Evolutionary conservation across 2,329 filamentous ascomycete genomes (phyloP).

Genomic region (Neofusicoccum laricinum): DNA sequence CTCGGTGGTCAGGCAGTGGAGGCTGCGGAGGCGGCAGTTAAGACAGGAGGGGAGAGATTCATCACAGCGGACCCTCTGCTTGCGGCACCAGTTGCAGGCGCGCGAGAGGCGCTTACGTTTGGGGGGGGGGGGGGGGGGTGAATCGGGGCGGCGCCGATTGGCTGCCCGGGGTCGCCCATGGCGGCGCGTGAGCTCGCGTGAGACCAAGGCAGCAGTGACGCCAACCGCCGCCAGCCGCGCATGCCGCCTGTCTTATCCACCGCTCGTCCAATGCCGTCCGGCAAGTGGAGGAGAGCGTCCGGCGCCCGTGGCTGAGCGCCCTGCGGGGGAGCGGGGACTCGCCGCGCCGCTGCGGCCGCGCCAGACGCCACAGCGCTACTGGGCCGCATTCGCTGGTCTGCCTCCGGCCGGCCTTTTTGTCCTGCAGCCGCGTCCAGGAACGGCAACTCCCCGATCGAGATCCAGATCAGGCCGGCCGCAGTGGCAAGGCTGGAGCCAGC

Average conservation of each 20-base stretch:
- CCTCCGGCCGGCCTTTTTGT: not conserved
- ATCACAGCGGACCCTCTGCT: conserved; percentile 19
- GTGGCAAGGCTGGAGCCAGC: not conserved
- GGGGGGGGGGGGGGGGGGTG: not conserved
- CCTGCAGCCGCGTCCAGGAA: not conserved
- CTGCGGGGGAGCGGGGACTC: not conserved
- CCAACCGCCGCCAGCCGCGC: not conserved
- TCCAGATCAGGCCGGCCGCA: not conserved
- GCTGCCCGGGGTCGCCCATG: not conserved
- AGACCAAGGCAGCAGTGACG: not conserved
- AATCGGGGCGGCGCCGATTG: not conserved
- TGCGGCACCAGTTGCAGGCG: conserved; percentile 19
- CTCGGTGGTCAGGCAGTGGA: conserved; percentile 17
- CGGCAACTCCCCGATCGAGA: not conserved
- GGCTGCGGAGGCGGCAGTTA: conserved; percentile 7
- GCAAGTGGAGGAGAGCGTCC: not conserved
- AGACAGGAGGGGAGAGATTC: conserved; percentile 19
- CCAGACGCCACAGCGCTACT: not conserved
- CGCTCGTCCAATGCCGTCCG: not conserved
- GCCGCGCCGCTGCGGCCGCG: not conserved
- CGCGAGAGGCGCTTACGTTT: conserved; percentile 19
- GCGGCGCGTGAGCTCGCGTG: conserved; percentile 2
- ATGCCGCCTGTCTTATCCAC: not conserved
- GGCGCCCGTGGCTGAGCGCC: not conserved
- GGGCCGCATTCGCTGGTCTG: not conserved